Evolutionary conservation across 1,284 basidiomycete species (phyloP), one percentile per base, ranked within the genome.

Genomic region (Waitea zeae): DNA sequence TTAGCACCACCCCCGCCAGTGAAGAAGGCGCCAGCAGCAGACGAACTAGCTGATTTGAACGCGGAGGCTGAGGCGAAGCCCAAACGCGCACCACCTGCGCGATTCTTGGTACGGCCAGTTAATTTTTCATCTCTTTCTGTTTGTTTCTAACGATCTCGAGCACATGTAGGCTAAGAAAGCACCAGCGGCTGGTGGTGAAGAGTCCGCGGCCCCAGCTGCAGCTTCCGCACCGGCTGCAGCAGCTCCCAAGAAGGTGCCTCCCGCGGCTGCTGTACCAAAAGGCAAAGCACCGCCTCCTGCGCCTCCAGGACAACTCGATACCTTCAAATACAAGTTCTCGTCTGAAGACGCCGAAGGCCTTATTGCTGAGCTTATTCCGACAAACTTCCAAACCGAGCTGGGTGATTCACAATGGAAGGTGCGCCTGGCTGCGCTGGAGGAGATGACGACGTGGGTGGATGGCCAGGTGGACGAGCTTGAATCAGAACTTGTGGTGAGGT

Each of bases 331-430:
- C 56, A 86, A 79, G 42, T 88, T 87, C 53, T 77, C 77, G 0
- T 73, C 86, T 1, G 95, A 99, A 56, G 90, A 96, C 46, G 93
- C 93, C 3, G 89, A 95, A 35, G 70, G 62, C 3, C 64, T 84
- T 33, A 86, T 86, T 11, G 61, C 68, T 3, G 80, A 81, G 12
- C 49, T 75, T 9, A 73, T 98, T 31, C 90, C 93, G 0, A 48
- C 65, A 0, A 64, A 70, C 22, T 72, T 87, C 26, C 64, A 80
- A 31, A 67, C 70, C 3, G 77, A 81, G 39, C 59, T 98, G 3
- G 76, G 63, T 12, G 90, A 96, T 52, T 57, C 74, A 2, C 87
- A 88, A 43, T 99, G 95, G 95, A 99, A 99, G 56, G 69, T 77
- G 17, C 65, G 95, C 35, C 57, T 99, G 32, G 81, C 81, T 34